Conservation (phyloP, 2,329 filamentous ascomycete species). For the Trichoderma asperellum region DNA sequence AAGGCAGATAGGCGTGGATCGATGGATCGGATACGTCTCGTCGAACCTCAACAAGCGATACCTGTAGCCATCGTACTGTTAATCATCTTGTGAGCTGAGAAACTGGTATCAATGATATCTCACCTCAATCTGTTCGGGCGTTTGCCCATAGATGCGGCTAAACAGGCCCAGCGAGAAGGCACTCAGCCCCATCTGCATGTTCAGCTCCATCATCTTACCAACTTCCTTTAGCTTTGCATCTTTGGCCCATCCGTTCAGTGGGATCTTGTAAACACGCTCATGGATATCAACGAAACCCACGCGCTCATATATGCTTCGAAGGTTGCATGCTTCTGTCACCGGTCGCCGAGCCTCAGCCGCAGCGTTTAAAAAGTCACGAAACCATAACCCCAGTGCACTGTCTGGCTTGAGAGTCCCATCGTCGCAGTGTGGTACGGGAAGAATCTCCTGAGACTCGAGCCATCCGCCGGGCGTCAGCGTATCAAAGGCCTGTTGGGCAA, state of each 20-base stretch:
- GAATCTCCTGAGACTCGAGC: slow-evolving; percentile 58
- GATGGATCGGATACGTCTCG: slow-evolving; percentile 50
- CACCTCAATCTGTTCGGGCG: slow-evolving; percentile 55
- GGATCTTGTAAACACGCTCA: slow-evolving; percentile 57
- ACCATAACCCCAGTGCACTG: slow-evolving; percentile 47
- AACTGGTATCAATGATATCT: slow-evolving; percentile 23
- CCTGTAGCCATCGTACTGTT: slow-evolving; percentile 38
- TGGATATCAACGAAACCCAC: slow-evolving; percentile 61
- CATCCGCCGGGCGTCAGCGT: slow-evolving; percentile 57
- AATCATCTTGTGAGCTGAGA: neutral
- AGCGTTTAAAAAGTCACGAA: slow-evolving; percentile 47
- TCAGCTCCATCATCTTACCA: slow-evolving; percentile 51
- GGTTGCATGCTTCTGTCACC: slow-evolving; percentile 40
- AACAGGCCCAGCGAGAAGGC: slow-evolving; percentile 50
- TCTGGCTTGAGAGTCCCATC: slow-evolving; percentile 49
- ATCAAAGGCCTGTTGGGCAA: slow-evolving; percentile 57
- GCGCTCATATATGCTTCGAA: slow-evolving; percentile 47
- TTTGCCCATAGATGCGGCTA: slow-evolving; percentile 47
- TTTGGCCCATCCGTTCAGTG: slow-evolving; percentile 59
- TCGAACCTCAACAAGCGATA: slow-evolving; percentile 54
- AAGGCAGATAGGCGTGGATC: slow-evolving; percentile 54
- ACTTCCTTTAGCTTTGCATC: slow-evolving; percentile 49
- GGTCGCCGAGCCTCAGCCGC: slow-evolving; percentile 45
- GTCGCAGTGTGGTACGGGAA: slow-evolving; percentile 47
- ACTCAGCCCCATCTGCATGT: slow-evolving; percentile 49